Conservation (phyloP, 495 filamentous ascomycete genomes). For the Viridothelium virens region DNA sequence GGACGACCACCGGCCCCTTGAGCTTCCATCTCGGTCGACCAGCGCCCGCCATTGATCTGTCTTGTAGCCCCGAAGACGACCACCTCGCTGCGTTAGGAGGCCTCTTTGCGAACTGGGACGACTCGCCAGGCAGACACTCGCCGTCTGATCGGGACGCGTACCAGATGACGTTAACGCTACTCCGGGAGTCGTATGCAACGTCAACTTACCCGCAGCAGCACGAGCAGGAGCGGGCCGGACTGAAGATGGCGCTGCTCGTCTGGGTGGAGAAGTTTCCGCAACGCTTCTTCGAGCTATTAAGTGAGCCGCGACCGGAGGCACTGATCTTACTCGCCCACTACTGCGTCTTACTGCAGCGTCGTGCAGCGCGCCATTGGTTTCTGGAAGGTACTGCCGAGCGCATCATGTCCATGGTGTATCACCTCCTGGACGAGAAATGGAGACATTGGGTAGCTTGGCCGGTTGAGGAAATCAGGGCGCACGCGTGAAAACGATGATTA, state of each 20-base stretch:
- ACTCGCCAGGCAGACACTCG: neutral
- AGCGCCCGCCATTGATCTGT: neutral
- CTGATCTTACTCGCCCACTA: neutral
- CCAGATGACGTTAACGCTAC: neutral
- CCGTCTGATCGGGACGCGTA: neutral
- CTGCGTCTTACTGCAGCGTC: neutral
- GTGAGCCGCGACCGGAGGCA: neutral
- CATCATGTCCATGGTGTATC: constrained; percentile 1
- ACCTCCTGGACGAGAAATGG: neutral
- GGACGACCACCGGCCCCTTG: neutral
- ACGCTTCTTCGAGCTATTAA: neutral
- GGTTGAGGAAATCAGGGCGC: constrained; percentile 2
- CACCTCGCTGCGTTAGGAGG: neutral
- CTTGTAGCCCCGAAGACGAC: neutral
- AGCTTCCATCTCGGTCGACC: neutral
- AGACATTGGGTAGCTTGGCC: neutral
- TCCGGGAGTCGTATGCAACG: neutral
- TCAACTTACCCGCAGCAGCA: neutral
- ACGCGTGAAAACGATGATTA: neutral
- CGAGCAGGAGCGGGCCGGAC: neutral
- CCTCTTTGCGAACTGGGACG: neutral
- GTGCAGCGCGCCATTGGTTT: neutral
- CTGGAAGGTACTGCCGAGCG: neutral
- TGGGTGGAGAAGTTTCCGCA: neutral
- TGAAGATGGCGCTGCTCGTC: neutral